These are phyloP conservation scores for Russula griseocarnosa DNA, from an alignment of 768 basidiomycete genomes.

Conservation along the genomic window DNA sequence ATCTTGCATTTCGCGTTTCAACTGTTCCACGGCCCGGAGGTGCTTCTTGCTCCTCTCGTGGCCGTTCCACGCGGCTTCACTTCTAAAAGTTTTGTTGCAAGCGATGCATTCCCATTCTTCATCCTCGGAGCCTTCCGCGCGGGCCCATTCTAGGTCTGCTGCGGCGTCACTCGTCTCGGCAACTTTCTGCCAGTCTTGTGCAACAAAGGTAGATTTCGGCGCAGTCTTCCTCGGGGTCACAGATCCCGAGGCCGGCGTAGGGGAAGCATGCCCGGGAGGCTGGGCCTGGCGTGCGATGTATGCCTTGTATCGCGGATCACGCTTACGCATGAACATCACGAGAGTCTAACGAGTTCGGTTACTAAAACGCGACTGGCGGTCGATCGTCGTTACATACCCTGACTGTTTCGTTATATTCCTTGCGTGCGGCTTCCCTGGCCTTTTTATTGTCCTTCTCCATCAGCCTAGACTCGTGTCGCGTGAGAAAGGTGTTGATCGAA, in stretches of 20 bases:
- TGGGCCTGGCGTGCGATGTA: conserved; percentile 50
- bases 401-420: conserved; percentile 91
- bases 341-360: conserved; percentile 49
- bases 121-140: conserved; percentile 61
- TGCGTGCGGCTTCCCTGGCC: conserved; percentile 76
- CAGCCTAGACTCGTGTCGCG: conserved; percentile 44
- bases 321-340: conserved; percentile 72
- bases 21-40: conserved; percentile 73
- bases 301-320: conserved; percentile 82
- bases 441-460: conserved; percentile 98
- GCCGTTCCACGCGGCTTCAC: conserved; percentile 92
- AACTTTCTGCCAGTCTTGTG: conserved; percentile 88
- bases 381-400: conserved; percentile 48
- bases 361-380: neutral
- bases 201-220: conserved; percentile 52
- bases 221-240: conserved; percentile 36
- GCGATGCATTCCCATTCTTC: conserved; percentile 97
- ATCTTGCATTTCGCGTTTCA: conserved; percentile 71
- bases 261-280: conserved; percentile 33
- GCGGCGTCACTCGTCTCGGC: conserved; percentile 41
- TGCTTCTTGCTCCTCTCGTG: conserved; percentile 97
- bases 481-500: conserved; percentile 6
- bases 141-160: conserved; percentile 71
- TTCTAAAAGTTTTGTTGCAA: conserved; percentile 83
- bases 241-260: conserved; percentile 22